Evolutionary conservation across 345 rosid species (phyloP).

Genomic region (Eucalyptus curtisii): DNA sequence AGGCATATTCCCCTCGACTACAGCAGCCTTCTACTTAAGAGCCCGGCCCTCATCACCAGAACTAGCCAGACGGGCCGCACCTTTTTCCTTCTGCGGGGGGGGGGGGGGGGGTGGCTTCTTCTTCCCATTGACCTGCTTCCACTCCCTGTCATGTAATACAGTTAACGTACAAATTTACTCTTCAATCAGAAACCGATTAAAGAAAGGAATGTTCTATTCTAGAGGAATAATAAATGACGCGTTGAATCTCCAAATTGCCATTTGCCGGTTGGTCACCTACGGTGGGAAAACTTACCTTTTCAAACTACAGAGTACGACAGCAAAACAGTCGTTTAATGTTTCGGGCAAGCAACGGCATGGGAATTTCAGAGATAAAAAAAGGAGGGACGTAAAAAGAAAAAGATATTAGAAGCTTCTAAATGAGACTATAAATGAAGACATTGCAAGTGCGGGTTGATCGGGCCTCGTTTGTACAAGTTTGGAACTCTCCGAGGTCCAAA

Average conservation of each 20-base stretch:
- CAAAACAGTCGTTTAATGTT: neutral
- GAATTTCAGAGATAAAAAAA: neutral
- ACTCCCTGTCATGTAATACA: too few relatives aligned
- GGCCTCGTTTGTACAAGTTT: neutral
- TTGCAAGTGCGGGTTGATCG: neutral
- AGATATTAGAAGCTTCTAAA: neutral
- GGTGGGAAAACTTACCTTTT: neutral
- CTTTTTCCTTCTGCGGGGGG: too few relatives aligned
- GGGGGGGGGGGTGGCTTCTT: too few relatives aligned
- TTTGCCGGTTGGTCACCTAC: neutral
- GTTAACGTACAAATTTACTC: too few relatives aligned
- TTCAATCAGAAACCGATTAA: neutral
- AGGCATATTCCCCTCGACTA: too few relatives aligned
- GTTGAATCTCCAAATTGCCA: neutral
- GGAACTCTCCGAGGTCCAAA: neutral
- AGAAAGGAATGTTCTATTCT: neutral
- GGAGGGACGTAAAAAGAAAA: neutral
- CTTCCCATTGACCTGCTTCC: too few relatives aligned
- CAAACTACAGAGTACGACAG: neutral
- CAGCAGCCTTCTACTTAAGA: too few relatives aligned
- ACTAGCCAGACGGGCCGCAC: too few relatives aligned
- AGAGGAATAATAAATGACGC: neutral
- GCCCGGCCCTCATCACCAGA: too few relatives aligned
- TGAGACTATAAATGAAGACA: neutral
- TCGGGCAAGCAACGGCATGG: neutral